phyloP scores from a whole-genome alignment of 2,329 filamentous ascomycete genomes.

The Arthrocladium fulminans region DNA sequence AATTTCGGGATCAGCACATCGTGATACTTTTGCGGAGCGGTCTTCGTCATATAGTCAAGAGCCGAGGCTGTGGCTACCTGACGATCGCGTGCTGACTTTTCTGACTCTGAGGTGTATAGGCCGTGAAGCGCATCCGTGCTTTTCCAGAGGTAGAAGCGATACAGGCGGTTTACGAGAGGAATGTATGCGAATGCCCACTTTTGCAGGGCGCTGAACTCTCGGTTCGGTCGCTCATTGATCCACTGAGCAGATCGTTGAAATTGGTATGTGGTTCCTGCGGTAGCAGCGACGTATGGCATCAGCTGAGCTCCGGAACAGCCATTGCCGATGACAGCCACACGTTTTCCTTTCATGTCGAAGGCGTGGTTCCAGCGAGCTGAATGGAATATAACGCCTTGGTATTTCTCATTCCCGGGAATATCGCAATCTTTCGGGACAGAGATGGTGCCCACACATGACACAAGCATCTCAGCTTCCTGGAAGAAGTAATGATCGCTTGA shows the following conservation, averaged over 20 bases:
- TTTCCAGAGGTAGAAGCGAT: constrained; percentile 12
- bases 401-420: constrained; percentile 51
- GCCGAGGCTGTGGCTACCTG: not conserved
- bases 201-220: constrained; percentile 30
- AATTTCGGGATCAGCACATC: constrained; percentile 54
- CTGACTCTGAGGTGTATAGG: constrained; percentile 29
- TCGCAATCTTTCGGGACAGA: constrained; percentile 26
- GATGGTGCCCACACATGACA: constrained; percentile 27
- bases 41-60: constrained; percentile 35
- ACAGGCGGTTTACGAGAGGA: not conserved
- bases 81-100: not conserved
- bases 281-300: constrained; percentile 50
- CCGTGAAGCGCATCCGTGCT: constrained; percentile 32
- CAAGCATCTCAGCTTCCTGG: constrained; percentile 23
- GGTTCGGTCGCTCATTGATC: constrained; percentile 27
- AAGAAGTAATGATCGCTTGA: constrained; percentile 20
- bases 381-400: constrained; percentile 52
- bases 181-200: constrained; percentile 36
- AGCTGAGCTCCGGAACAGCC: constrained; percentile 58
- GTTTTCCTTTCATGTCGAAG: constrained; percentile 51
- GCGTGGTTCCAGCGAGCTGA: constrained; percentile 50
- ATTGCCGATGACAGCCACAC: constrained; percentile 56
- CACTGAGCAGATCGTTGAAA: not conserved
- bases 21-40: constrained; percentile 51
- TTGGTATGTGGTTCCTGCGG: constrained; percentile 32